Conservation (phyloP, 208 protist species). For the Crithidia expoeki region DNA sequence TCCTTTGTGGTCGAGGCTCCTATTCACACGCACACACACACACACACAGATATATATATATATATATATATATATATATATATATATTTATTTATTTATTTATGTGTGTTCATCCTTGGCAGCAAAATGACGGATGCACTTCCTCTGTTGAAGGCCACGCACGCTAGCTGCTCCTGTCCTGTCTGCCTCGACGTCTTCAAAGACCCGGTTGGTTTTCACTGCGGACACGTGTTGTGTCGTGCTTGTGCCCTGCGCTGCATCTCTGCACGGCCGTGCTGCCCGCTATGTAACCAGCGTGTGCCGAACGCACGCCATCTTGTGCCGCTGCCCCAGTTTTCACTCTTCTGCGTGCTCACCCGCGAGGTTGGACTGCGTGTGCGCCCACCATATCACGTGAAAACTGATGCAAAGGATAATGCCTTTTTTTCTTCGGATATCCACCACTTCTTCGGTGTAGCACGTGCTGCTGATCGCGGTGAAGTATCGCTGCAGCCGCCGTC, state of each 20-base stretch:
- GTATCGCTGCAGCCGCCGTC: neutral
- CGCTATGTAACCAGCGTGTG: constrained; percentile 70
- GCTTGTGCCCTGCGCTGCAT: constrained; percentile 57
- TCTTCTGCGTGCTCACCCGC: constrained; percentile 46
- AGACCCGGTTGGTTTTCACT: constrained; percentile 60
- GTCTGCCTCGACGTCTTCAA: constrained; percentile 70
- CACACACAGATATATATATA: constrained; percentile 9
- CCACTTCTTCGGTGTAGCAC: neutral
- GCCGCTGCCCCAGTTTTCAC: constrained; percentile 51
- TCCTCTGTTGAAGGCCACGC: constrained; percentile 36
- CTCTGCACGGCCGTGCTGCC: constrained; percentile 57
- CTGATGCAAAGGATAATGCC: too few species aligned
- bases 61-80: constrained; percentile 6
- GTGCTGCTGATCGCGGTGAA: neutral
- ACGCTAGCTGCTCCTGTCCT: constrained; percentile 50
- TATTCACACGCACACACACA: too few species aligned
- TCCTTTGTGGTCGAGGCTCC: too few species aligned
- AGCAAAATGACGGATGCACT: constrained; percentile 16
- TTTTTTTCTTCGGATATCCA: too few species aligned
- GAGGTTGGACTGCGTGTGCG: constrained; percentile 37
- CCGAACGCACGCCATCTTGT: constrained; percentile 28
- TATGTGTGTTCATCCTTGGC: too few species aligned
- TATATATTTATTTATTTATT: too few species aligned
- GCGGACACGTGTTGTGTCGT: constrained; percentile 75
- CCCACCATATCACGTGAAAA: too few species aligned